Evolutionary conservation across 2,329 filamentous ascomycete species (phyloP).

Genomic region (Fusarium subtropicale): DNA sequence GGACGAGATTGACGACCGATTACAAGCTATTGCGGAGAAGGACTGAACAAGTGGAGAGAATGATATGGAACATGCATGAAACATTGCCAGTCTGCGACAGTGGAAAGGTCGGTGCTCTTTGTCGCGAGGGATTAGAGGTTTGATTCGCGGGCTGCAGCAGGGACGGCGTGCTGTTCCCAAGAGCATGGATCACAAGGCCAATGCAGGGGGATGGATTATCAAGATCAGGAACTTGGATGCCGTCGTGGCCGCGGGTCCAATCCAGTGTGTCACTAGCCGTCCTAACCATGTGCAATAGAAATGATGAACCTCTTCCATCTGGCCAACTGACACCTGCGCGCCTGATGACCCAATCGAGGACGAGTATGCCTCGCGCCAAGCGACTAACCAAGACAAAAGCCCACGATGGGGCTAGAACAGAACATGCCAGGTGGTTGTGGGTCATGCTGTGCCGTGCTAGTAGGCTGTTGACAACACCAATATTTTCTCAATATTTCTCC

Average conservation of each 20-base stretch:
- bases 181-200: slow-evolving; percentile 36
- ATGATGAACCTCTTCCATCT: slow-evolving; percentile 36
- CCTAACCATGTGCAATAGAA: slow-evolving; percentile 47
- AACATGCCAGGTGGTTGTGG: slow-evolving; percentile 37
- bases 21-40: slow-evolving; percentile 99
- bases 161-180: slow-evolving; percentile 35
- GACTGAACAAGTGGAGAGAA: slow-evolving; percentile 70
- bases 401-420: slow-evolving; percentile 23
- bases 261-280: slow-evolving; percentile 44
- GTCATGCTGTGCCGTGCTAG: slow-evolving; percentile 15
- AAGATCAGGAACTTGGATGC: slow-evolving; percentile 38
- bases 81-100: slow-evolving; percentile 16
- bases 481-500: slow-evolving; percentile 17
- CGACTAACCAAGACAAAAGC: slow-evolving; percentile 25
- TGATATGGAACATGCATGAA: slow-evolving; percentile 35
- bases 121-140: slow-evolving; percentile 19
- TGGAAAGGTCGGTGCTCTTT: slow-evolving; percentile 24
- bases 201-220: slow-evolving; percentile 39
- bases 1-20: slow-evolving; percentile 97
- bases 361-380: slow-evolving; percentile 47
- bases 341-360: slow-evolving; percentile 45
- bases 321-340: slow-evolving; percentile 42
- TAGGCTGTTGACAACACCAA: slow-evolving; percentile 24
- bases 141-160: slow-evolving; percentile 40
- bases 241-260: slow-evolving; percentile 35